Base-by-base conservation (phyloP, 2,329 filamentous ascomycete species). In the Beauveria bassiana region DNA sequence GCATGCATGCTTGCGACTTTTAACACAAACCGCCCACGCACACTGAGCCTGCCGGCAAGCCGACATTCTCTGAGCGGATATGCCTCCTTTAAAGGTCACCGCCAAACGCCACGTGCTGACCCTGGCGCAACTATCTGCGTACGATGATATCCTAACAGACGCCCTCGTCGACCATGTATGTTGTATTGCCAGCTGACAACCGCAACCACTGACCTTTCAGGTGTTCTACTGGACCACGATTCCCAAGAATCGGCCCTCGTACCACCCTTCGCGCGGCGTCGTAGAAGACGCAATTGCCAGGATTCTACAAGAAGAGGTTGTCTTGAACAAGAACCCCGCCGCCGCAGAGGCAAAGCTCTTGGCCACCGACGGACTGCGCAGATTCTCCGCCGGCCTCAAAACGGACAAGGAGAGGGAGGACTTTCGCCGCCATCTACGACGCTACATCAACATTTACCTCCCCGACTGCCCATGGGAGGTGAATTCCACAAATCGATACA, bases 211-310 rank as follows among this genome's bases (percentile, higher is more conserved):
- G 45, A 61, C 34, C 24, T 43, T 54, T 63, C 67, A 97, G 93
- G 88, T 91, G 10, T 97, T 90, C 75, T 99, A 95, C 79, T 98
- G 95, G 93, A 93, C 93, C 6, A 90, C 85, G 4, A 96, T 97
- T 63, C 93, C 93, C 66, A 99, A 99, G 76, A 96, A 98, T 70
- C 87, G 90, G 64, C 86, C 86, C 61, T 91, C 90, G 61, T 98
- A 96, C 74, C 89, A 90, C 68, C 83, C 91, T 1, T 91, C 89
- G 7, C 87, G 95, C 65, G 91, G 91, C 46, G 80, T 98, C 56
- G 85, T 84, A 59, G 82, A 86, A 68, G 80, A 83, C 61, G 84
- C 85, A 50, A 82, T 89, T 43, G 73, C 81, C 52, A 80, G 83
- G 65, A 84, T 87, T 60, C 77, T 88, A 8, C 84, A 86, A 67